Base-by-base conservation (phyloP, 768 basidiomycete species). In the Boletus edulis region DNA sequence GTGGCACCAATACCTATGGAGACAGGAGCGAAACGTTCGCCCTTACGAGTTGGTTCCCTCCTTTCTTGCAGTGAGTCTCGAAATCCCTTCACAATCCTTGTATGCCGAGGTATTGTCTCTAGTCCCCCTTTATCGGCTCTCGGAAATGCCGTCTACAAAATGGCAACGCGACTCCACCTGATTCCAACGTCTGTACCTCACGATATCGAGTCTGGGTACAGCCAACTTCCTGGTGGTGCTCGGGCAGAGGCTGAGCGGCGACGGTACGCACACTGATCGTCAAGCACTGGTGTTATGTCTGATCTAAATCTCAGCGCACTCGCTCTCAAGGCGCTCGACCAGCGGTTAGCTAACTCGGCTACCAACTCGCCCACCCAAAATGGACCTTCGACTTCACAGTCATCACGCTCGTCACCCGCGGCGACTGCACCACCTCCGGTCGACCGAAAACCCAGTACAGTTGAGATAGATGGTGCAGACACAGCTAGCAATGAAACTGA, bases 1-100 rank as follows among this genome's bases (percentile, higher is more conserved):
- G 79, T 45, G 87, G 88, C 5, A 75, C 75, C 5, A 81, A 77
- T n/a, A 81, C 84, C 5, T 89, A 96, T 64, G 97, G 97, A 18
- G 97, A 99, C 69, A 78, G 94, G 58, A 93, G 90, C 72, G 97
- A 99, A 70, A 98, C 96, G 6, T 99, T 99, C 67, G 87, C 94
- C 29, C 85, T 99, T 64, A 78, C 93, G 17, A 86, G 86, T 54
- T 99, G 95, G 94, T 99, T 99, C 81, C 97, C 97, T 57, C 94
- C 95, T 15, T 84, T 95, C 68, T 72, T 94, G 60, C 91, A 97
- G 96, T 98, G 60, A 71, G 90, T 81, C 18, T 20, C 46, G 39
- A 45, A 27, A 27, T 29, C 5, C 41, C 18, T 50, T n/a, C 22
- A 41, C 29, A n/a, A 11, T 43, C n/a, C 5, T 34, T 24, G n/a